Conservation (phyloP, 305 asterid genomes). For the Fraxinus latifolia region DNA sequence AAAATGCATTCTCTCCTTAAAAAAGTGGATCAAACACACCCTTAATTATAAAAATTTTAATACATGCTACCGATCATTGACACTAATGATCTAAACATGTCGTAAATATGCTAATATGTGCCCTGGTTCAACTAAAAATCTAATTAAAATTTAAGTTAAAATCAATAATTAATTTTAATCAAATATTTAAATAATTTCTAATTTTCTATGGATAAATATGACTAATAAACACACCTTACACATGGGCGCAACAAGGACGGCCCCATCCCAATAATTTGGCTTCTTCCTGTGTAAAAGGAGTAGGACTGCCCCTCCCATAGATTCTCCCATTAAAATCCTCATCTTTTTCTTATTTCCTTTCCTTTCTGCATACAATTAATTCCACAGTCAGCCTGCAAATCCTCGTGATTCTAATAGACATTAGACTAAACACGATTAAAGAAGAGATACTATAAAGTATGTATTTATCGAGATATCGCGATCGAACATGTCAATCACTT, state of each 20-base stretch:
- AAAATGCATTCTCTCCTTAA: no score
- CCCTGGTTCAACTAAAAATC: no score
- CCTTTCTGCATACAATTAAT: slow-evolving; percentile 34
- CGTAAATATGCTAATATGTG: no score
- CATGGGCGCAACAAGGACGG: slow-evolving; percentile 57
- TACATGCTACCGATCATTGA: no score
- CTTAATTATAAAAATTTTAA: no score
- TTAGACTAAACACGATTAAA: not conserved
- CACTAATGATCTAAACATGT: no score
- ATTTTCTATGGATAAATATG: not conserved
- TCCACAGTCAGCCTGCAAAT: not conserved
- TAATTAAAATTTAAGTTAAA: no score
- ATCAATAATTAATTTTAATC: no score
- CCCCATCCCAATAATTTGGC: slow-evolving; percentile 64
- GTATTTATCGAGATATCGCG: not conserved
- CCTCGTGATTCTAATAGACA: not conserved
- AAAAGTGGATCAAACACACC: no score
- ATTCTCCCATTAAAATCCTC: slow-evolving; percentile 68
- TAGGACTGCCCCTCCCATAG: slow-evolving; percentile 66
- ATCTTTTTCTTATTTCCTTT: slow-evolving; percentile 44
- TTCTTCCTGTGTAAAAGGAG: slow-evolving; percentile 53
- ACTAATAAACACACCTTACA: slow-evolving; percentile 39
- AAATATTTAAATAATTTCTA: no score
- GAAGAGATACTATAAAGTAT: not conserved
- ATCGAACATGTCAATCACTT: not conserved